Evolutionary conservation across 208 protist genomes (phyloP), one percentile per base, ranked within the genome.

Genomic region (Sergeia podlipaevii): DNA sequence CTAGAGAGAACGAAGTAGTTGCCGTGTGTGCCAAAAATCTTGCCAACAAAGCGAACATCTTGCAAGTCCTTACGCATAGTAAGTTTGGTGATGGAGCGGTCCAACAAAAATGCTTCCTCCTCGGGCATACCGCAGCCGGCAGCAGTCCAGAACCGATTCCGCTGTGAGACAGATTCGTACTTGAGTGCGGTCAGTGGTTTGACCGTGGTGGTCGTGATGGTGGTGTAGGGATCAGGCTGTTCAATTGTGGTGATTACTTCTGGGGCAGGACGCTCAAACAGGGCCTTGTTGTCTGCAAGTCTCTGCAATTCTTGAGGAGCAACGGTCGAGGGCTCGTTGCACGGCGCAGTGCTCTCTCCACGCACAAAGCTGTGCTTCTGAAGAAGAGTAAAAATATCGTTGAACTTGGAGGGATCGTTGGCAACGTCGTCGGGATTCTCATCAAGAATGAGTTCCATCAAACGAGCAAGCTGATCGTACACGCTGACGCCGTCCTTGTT

Each of bases 151-250:
- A 74, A 94, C 55, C 69, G 72, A 59, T 93, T 91, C 45, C 94
- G 72, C 38, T 72, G 71, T 3, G 55, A 61, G 39, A 94, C 72
- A 8, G 80, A 82, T 23, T 83, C 74, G 49, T 82, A 93, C 15
- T 72, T 50, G 3, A 85, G 89, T 27, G 89, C 89, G 5, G 78
- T 80, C 29, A 83, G 67, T 3, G 91, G 91, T 45, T 86, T 85
- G 13, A 78, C 64, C 23, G 77, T 87, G 8, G 91, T 96, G 33
- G 79, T 94, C 24, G 91, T 96, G 45, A 96, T 70, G 48, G 87
- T 95, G 5, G 85, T 94, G 70, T 89, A 95, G 5, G 88, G 87
- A 50, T 93, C 86, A 2, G 91, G 91, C 55, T 95, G 85, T 59
- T 95, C 85, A 52, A 96, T 84, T 7, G 69, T 79, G 5, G 91